Evolutionary conservation across 345 rosid genomes (phyloP), one percentile per base, ranked within the genome.

Genomic region (Tarenaya hassleriana): DNA sequence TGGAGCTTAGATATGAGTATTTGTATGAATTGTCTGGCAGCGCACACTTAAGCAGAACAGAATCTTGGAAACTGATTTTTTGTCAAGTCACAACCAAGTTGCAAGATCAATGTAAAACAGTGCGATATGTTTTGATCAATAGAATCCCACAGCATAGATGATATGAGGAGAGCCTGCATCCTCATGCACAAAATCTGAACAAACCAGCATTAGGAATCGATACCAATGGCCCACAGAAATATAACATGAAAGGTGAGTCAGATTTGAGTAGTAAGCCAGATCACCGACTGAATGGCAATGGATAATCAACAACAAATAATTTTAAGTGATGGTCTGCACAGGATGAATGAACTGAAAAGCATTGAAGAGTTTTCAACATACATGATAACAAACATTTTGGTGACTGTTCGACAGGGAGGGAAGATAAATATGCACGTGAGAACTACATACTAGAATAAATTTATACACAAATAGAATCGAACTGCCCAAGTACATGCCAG

Each of bases 401-500:
- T 21, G n/a, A 32, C 20, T 11, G 21, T 47, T 4, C 3, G 15
- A 47, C 10, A 37, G 8, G 16, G 47, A 38, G 20, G 12, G 50
- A 33, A 60, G 34, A 58, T 17, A 37, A 46, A 27, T 29, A 11
- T 34, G 44, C 11, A 8, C 29, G 29, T 24, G 29, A 5, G 5
- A 24, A 2, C 29, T n/a, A n/a, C n/a, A n/a, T n/a, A n/a, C 29
- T 24, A 56, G 13, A 19, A 19, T 34, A 7, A 42, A 41, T 7
- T 10, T 48, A 29, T 9, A 35, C 9, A 31, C 14, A 27, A n/a
- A 13, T 24, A 44, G 41, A 31, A 43, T 50, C 7, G 5, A 39
- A 52, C 14, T 37, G 19, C n/a, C 40, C 4, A 64, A 50, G 52
- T 24, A n/a, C n/a, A 51, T 1, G 1, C 31, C 7, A 52, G 12